Percentiles rank a stretch among this genome's conserved stretches.
Evolutionary conservation across 2,329 filamentous ascomycete genomes (phyloP).

Genomic region (Phoma sp.): DNA sequence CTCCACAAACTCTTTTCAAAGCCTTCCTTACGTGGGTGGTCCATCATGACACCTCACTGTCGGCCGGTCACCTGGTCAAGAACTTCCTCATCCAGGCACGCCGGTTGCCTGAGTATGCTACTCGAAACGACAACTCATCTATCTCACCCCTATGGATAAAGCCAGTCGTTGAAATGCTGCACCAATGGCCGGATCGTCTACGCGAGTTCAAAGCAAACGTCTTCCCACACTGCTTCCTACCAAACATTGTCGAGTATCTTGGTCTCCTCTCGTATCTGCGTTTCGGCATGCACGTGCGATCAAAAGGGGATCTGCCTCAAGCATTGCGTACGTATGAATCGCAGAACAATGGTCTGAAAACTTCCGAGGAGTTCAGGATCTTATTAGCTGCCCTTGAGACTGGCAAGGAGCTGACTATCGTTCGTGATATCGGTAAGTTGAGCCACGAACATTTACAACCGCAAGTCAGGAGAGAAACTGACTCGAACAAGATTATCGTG

Average conservation of each 20-base stretch:
- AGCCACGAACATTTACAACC: not conserved
- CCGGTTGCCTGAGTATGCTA: constrained; percentile 20
- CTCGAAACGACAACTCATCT: not conserved
- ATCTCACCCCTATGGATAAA: constrained; percentile 48
- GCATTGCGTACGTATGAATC: constrained; percentile 16
- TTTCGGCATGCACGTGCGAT: constrained; percentile 38
- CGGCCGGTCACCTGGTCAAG: constrained; percentile 49
- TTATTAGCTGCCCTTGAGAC: constrained; percentile 52
- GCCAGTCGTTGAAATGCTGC: constrained; percentile 45
- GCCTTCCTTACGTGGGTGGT: constrained; percentile 48
- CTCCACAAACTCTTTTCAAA: constrained; percentile 31
- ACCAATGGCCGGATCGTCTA: constrained; percentile 45
- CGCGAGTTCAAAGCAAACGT: constrained; percentile 55
- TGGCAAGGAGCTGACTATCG: constrained; percentile 56
- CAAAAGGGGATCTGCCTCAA: constrained; percentile 25
- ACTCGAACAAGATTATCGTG: constrained; percentile 31
- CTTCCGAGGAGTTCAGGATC: constrained; percentile 41
- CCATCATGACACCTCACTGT: constrained; percentile 50
- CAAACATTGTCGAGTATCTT: constrained; percentile 49
- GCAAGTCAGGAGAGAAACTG: not conserved
- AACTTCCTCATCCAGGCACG: constrained; percentile 43
- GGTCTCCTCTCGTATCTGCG: constrained; percentile 51
- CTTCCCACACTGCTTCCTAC: constrained; percentile 57
- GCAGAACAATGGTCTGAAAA: constrained; percentile 20
- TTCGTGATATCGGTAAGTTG: constrained; percentile 50